Conservation (phyloP, 257 asterid genomes). For the Paraleonurus japonicus region DNA sequence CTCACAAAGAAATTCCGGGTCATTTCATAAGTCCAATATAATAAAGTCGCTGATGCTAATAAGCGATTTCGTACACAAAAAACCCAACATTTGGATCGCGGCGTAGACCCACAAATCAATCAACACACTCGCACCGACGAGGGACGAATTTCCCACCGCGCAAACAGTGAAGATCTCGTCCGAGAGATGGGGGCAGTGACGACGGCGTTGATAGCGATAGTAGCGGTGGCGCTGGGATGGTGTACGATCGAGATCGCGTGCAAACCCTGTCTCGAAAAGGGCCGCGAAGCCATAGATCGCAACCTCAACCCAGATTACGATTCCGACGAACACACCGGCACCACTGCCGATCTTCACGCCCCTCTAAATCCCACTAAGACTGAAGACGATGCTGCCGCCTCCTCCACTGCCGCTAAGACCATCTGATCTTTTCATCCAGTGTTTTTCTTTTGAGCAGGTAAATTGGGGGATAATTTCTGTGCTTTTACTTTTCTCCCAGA, state of each 20-base stretch:
- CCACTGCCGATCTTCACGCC: slow-evolving; percentile 40
- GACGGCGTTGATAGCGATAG: slow-evolving; percentile 78
- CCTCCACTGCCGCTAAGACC: slow-evolving; percentile 36
- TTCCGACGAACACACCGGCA: slow-evolving; percentile 57
- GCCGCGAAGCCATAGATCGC: slow-evolving; percentile 88
- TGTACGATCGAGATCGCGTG: slow-evolving; percentile 85
- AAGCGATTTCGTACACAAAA: neutral
- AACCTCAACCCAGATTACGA: slow-evolving; percentile 90
- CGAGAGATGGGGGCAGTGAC: slow-evolving; percentile 73
- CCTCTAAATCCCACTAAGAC: slow-evolving; percentile 48
- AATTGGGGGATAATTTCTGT: neutral
- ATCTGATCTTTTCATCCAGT: slow-evolving; percentile 32
- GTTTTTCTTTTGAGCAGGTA: neutral
- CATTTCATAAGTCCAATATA: neutral
- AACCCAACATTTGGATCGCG: neutral
- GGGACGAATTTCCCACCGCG: neutral
- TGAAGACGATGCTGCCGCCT: slow-evolving; percentile 20
- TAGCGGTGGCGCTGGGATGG: slow-evolving; percentile 79
- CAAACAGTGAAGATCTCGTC: slow-evolving; percentile 7
- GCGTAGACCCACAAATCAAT: neutral
- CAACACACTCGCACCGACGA: neutral
- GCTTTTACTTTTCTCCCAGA: neutral
- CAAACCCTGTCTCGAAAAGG: slow-evolving; percentile 90
- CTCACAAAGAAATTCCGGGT: neutral
- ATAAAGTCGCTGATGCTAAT: neutral